Conservation (phyloP, 176 grass and related monocot genomes). For the Calamus simplicifolius region DNA sequence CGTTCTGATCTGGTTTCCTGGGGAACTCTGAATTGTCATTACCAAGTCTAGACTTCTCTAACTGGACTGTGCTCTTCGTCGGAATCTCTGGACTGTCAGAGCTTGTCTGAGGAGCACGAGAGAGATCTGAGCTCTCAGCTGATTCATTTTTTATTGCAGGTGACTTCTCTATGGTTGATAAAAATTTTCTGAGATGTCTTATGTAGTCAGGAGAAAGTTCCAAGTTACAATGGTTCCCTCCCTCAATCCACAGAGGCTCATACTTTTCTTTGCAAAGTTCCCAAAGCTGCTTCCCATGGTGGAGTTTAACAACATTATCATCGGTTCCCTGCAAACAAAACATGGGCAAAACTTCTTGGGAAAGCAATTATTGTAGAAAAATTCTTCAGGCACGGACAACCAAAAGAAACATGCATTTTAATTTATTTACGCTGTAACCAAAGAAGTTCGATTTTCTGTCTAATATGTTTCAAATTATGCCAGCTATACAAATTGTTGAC, state of each 20-base stretch:
- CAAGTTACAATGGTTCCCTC: slow-evolving; percentile 72
- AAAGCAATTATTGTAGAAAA: too few species aligned
- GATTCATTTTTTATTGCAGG: slow-evolving; percentile 20
- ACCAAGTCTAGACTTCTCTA: neutral
- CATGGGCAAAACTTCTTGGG: neutral
- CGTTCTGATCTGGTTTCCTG: too few species aligned
- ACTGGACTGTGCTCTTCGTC: slow-evolving; percentile 3
- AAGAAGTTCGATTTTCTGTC: too few species aligned
- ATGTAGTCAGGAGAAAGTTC: slow-evolving; percentile 71
- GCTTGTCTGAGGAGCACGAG: slow-evolving; percentile 33
- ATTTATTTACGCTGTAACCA: too few species aligned
- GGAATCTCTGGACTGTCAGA: slow-evolving; percentile 39
- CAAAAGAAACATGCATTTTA: neutral
- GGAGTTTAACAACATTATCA: slow-evolving; percentile 62
- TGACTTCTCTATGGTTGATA: slow-evolving; percentile 52
- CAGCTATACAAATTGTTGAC: too few species aligned
- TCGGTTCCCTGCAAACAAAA: slow-evolving; percentile 52
- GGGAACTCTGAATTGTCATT: too few species aligned
- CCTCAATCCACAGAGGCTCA: slow-evolving; percentile 86
- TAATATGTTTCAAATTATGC: too few species aligned
- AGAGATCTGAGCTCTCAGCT: slow-evolving; percentile 24
- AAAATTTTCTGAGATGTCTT: slow-evolving; percentile 60
- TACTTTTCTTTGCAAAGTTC: slow-evolving; percentile 88
- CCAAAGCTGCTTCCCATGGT: slow-evolving; percentile 76
- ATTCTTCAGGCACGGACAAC: neutral